Base-by-base conservation (phyloP, 768 basidiomycete species). In the Termitomyces sp. region DNA sequence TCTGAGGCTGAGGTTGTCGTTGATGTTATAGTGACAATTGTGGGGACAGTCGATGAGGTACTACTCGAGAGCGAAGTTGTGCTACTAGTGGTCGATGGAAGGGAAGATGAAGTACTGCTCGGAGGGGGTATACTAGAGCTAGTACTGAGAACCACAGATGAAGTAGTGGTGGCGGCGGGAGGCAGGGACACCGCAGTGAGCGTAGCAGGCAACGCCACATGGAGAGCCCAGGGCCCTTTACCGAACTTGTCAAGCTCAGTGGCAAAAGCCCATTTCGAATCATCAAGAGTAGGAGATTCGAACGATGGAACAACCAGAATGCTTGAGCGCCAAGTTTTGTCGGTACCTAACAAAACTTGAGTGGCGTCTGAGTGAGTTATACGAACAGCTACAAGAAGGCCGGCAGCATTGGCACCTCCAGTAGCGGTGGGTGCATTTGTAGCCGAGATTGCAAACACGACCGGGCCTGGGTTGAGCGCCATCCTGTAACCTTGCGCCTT, bases 321-420 rank as follows among this genome's bases (percentile, higher is more conserved):
- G 16, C 40, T 60, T 16, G 61, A 54, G 6, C 33, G 46, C 61
- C 61, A 62, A 28, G 33, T 40, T 20, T 22, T 41, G 33, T 59
- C 61, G 40, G 55, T 59, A 0, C 47, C 24, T 3, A 62, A 45
- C 35, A 56, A 10, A 36, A 33, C 49, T 40, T 62, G 55, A 22
- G 61, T 54, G 13, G 46, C 58, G 20, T 62, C 61, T 7, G 61
- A 59, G 30, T 57, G 58, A 11, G 61, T 62, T 6, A 62, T 60
- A 9, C 61, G 61, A 33, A 62, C 59, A 11, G 58, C 55, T 5
- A 47, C 54, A 40, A 62, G 52, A 36, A 62, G 43, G 20, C 52
- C 61, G 26, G 61, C 61, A 33, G 61, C 52, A 18, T 62, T 62
- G 20, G 52, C 38, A 2, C 14, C 55, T 36, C 47, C 52, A 10